Evolutionary conservation across 345 rosid genomes (phyloP).

Genomic region (Cardamine occulta): DNA sequence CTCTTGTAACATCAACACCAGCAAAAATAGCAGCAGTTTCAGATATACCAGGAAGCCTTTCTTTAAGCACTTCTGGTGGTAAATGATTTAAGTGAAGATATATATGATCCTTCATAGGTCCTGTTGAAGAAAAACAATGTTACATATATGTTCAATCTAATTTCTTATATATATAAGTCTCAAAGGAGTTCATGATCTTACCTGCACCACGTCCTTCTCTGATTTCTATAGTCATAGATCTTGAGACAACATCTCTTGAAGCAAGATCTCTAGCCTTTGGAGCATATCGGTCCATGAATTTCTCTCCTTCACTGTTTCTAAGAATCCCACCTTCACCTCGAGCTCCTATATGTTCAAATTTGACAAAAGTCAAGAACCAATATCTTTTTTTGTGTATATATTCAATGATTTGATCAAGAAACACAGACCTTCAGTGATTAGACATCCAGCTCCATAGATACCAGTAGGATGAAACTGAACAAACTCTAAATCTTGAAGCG

Average conservation of each 20-base stretch:
- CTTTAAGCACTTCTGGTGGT: slow-evolving; percentile 95
- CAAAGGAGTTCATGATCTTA: slow-evolving; percentile 42
- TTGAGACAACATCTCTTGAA: slow-evolving; percentile 95
- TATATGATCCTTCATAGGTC: slow-evolving; percentile 90
- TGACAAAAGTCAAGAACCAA: slow-evolving; percentile 1
- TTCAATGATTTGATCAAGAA: not conserved
- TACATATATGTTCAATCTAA: not conserved
- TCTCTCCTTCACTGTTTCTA: slow-evolving; percentile 90
- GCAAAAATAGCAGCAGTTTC: slow-evolving; percentile 99
- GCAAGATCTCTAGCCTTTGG: slow-evolving; percentile 99
- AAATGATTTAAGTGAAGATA: slow-evolving; percentile 92
- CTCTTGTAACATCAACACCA: slow-evolving; percentile 96
- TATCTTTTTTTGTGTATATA: not conserved
- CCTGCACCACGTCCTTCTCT: slow-evolving; percentile 97
- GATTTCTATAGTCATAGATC: slow-evolving; percentile 99
- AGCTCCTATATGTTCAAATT: slow-evolving; percentile 60
- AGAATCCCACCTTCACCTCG: slow-evolving; percentile 99
- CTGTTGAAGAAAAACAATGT: slow-evolving; percentile 42
- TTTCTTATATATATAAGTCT: not conserved
- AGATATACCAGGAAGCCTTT: slow-evolving; percentile 98
- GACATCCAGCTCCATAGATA: slow-evolving; percentile 95
- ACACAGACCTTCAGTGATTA: slow-evolving; percentile 81
- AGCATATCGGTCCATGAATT: slow-evolving; percentile 97
- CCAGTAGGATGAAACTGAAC: slow-evolving; percentile 99
- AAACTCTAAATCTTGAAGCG: slow-evolving; percentile 88